Evolutionary conservation across 257 asterid genomes (phyloP), one percentile per base, ranked within the genome.

Genomic region (Nicotiana attenuata): DNA sequence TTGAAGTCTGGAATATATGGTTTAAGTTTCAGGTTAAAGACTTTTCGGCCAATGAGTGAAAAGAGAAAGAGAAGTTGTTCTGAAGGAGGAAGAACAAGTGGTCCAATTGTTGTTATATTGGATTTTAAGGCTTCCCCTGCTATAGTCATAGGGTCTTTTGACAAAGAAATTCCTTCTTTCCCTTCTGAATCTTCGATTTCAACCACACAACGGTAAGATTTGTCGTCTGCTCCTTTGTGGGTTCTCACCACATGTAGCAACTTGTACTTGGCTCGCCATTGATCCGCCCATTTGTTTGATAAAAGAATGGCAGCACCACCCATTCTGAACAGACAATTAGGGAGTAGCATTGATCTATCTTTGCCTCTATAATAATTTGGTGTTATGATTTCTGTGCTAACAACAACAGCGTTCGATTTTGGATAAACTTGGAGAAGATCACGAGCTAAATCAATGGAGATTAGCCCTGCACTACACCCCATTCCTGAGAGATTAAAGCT

Each of bases 401-500:
- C 50, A 1, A 86, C 61, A 13, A 86, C 65, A 1, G 85, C 89
- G 3, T 28, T 83, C 2, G 85, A 83, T 57, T 61, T 77, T 0
- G 75, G 82, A 73, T 86, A 41, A 41, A 75, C 85, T 63, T 61
- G 80, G 19, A 86, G 85, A 78, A 86, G 78, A 61, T 81, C 86
- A 10, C 83, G 87, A 59, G 87, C 89, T 68, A 86, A 77, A 59
- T 81, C 85, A 15, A 86, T 75, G 26, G 89, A 77, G 17, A 86
- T 86, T n/a, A 86, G 10, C 9, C 89, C 89, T 3, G 87, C 89
- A 68, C 83, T 82, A 35, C 89, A 86, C 0, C 89, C 89, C 88
- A 86, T 86, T 52, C 88, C 88, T 3, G 88, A 76, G 8, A 83
- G 82, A 41, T 83, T 83, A 24, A 83, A 86, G 76, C 87, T 83